These are phyloP conservation scores for Hypholoma sublateritium DNA, from an alignment of 768 basidiomycete genomes.

Conservation along the genomic window DNA sequence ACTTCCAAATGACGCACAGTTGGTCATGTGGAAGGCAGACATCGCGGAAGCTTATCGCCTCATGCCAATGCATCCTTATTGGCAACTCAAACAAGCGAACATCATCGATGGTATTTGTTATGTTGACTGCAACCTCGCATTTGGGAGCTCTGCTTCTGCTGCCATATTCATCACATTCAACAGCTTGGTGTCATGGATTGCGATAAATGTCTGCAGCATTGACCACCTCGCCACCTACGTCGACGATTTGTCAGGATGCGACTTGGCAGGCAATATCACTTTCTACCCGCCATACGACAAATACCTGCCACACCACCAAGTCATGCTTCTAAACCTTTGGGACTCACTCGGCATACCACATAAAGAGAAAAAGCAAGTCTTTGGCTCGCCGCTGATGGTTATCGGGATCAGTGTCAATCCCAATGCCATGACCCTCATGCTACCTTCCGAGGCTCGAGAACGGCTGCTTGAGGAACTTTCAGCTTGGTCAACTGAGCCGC, in stretches of 20 bases:
- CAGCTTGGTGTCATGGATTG: conserved; percentile 36
- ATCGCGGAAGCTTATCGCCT: conserved; percentile 34
- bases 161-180: conserved; percentile 30
- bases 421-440: conserved; percentile 24
- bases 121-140: conserved; percentile 25
- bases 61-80: conserved; percentile 34
- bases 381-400: conserved; percentile 28
- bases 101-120: conserved; percentile 17
- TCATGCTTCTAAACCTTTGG: conserved; percentile 34
- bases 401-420: conserved; percentile 40
- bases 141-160: conserved; percentile 21
- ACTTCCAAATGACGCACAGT: too few relatives aligned
- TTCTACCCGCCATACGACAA: conserved; percentile 28
- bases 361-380: conserved; percentile 37
- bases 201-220: not conserved
- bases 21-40: conserved; percentile 35
- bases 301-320: conserved; percentile 30
- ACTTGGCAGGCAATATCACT: not conserved
- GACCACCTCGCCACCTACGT: not conserved
- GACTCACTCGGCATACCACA: conserved; percentile 40
- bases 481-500: not conserved
- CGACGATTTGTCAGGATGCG: not conserved
- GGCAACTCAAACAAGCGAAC: conserved; percentile 41
- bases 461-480: not conserved
- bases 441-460: conserved; percentile 5